Conservation (phyloP, 495 filamentous ascomycete species). For the Podospora fimiseda region DNA sequence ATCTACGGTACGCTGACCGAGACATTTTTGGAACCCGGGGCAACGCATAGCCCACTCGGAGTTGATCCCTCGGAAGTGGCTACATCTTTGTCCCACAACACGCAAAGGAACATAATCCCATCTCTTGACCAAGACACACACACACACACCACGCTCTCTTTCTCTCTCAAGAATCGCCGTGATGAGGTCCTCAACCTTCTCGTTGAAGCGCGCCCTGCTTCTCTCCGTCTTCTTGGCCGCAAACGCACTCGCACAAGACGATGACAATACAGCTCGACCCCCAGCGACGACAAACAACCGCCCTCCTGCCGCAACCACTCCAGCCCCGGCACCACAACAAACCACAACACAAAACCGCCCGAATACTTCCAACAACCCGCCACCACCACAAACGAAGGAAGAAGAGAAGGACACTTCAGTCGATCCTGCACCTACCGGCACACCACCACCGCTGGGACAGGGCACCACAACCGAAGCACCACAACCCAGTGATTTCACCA, state of each 20-base stretch:
- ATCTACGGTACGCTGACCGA: conserved; percentile 7
- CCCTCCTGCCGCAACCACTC: background rate
- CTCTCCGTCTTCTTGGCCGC: conserved; percentile 27
- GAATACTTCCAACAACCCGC: background rate
- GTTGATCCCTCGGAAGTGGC: conserved; percentile 9
- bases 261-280: conserved; percentile 1
- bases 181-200: conserved; percentile 25
- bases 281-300: conserved; percentile 7
- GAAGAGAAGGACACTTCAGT: background rate
- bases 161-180: conserved; percentile 1
- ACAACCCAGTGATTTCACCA: background rate
- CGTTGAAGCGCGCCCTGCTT: conserved; percentile 32
- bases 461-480: background rate
- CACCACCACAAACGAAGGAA: background rate
- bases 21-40: conserved; percentile 6
- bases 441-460: background rate
- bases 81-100: conserved; percentile 18
- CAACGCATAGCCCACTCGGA: conserved; percentile 1
- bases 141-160: too few relatives aligned
- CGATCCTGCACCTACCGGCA: background rate
- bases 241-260: conserved; percentile 30
- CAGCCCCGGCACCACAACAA: background rate
- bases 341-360: background rate
- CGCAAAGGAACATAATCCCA: too few relatives aligned
- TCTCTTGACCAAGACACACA: background rate